Conservation (phyloP, 192 early-diverging fungal species). For the Helicostylum pulchrum region DNA sequence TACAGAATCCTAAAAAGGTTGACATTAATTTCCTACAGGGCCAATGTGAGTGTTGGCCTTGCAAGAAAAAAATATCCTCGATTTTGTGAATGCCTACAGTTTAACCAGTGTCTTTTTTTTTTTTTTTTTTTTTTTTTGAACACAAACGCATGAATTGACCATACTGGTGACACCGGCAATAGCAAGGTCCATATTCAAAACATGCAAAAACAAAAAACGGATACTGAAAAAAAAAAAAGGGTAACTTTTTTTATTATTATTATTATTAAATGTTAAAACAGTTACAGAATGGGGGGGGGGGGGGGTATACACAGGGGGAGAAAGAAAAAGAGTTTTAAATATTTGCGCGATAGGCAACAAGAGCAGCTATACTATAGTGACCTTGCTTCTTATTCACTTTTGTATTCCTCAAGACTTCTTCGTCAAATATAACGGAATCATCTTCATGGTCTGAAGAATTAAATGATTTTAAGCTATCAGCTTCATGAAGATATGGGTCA, state of each 20-base stretch:
- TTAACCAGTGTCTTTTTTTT: too few species aligned
- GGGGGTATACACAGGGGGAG: neutral
- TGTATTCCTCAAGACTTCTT: constrained; percentile 26
- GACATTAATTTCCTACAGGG: too few species aligned
- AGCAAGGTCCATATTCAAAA: too few species aligned
- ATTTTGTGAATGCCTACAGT: too few species aligned
- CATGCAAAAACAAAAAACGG: too few species aligned
- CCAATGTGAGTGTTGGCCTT: too few species aligned
- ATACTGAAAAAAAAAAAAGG: neutral
- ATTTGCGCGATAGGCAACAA: constrained; percentile 22
- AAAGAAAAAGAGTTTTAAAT: constrained; percentile 4
- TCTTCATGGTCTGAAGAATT: constrained; percentile 5
- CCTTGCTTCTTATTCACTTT: constrained; percentile 22
- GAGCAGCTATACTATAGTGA: constrained; percentile 22
- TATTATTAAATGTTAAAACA: neutral
- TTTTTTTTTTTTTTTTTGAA: too few species aligned
- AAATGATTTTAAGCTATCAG: neutral
- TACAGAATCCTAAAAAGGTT: too few species aligned
- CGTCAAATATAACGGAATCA: constrained; percentile 5
- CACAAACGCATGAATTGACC: too few species aligned
- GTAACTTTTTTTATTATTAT: too few species aligned
- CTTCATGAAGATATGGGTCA: constrained; percentile 1
- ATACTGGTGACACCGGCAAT: too few species aligned
- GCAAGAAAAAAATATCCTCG: too few species aligned
- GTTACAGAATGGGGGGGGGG: neutral